Percentiles rank a stretch among this genome's conserved stretches.
These are phyloP conservation scores for Botrytis porri DNA, from an alignment of 2,329 filamentous ascomycete species.

Conservation along the genomic window DNA sequence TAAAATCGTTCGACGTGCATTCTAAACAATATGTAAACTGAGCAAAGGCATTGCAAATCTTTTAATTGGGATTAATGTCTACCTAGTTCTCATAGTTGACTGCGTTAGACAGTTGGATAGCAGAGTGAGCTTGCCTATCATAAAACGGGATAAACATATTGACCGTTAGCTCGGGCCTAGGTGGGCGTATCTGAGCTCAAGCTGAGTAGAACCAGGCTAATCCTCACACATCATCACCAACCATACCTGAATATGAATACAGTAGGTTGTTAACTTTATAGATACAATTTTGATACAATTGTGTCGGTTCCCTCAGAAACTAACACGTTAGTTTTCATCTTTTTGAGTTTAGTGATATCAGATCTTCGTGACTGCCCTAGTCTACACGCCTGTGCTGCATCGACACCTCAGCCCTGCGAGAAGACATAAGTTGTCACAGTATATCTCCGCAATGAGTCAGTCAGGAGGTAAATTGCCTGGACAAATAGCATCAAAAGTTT, in stretches of 20 bases:
- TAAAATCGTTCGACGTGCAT: background rate
- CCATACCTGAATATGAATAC: background rate
- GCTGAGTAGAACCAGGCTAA: background rate
- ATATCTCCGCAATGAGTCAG: constrained; percentile 3
- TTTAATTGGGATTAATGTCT: background rate
- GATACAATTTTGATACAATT: background rate
- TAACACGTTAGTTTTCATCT: background rate
- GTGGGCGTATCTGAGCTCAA: background rate
- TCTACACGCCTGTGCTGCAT: background rate
- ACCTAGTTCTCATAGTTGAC: too few relatives aligned
- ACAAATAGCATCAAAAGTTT: constrained; percentile 15
- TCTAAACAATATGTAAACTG: background rate
- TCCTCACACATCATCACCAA: background rate
- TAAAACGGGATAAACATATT: background rate
- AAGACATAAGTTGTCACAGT: background rate
- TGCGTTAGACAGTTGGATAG: background rate
- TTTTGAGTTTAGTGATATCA: background rate
- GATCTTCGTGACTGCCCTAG: background rate
- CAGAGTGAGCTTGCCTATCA: background rate
- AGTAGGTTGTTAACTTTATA: background rate
- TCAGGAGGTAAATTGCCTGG: background rate
- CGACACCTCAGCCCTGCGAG: background rate
- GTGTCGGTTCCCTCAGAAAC: background rate
- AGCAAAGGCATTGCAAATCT: background rate
- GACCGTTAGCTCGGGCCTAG: background rate